Evolutionary conservation across 257 asterid species (phyloP).

Genomic region (Plectranthus barbatus): DNA sequence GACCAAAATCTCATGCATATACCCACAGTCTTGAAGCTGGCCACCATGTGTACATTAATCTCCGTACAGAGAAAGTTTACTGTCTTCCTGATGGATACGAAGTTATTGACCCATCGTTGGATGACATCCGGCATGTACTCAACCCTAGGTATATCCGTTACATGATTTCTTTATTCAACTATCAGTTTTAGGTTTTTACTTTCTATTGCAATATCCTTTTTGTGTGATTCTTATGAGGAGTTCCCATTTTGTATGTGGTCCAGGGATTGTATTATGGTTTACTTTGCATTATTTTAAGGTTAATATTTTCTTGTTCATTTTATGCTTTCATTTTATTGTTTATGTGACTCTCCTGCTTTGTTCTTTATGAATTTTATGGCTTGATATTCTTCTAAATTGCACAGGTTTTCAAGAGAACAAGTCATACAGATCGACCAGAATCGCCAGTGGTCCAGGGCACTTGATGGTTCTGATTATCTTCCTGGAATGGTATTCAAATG

Average conservation of each 20-base stretch:
- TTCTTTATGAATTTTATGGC: background rate
- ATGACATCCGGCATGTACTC: slow-evolving; percentile 88
- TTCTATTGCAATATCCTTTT: background rate
- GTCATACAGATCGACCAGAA: slow-evolving; percentile 67
- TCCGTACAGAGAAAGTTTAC: slow-evolving; percentile 83
- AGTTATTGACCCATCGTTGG: slow-evolving; percentile 82
- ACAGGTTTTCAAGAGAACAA: slow-evolving; percentile 76
- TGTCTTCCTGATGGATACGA: slow-evolving; percentile 99
- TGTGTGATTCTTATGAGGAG: background rate
- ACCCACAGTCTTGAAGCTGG: slow-evolving; percentile 98
- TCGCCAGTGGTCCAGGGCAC: slow-evolving; percentile 96
- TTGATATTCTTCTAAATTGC: background rate
- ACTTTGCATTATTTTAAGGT: background rate
- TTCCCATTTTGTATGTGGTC: background rate
- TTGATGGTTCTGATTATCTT: slow-evolving; percentile 98
- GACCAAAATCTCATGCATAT: slow-evolving; percentile 89
- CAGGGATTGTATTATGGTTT: background rate
- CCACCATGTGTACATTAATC: slow-evolving; percentile 94
- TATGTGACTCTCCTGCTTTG: background rate
- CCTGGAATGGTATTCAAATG: slow-evolving; percentile 79
- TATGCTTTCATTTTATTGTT: background rate
- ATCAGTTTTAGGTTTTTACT: background rate
- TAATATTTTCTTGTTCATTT: background rate
- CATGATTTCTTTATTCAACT: background rate
- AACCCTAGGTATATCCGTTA: slow-evolving; percentile 62